Percentiles rank a stretch among this genome's conserved stretches.
Conservation (phyloP, 2,329 filamentous ascomycete species). For the Ophioceras dolichostomum region DNA sequence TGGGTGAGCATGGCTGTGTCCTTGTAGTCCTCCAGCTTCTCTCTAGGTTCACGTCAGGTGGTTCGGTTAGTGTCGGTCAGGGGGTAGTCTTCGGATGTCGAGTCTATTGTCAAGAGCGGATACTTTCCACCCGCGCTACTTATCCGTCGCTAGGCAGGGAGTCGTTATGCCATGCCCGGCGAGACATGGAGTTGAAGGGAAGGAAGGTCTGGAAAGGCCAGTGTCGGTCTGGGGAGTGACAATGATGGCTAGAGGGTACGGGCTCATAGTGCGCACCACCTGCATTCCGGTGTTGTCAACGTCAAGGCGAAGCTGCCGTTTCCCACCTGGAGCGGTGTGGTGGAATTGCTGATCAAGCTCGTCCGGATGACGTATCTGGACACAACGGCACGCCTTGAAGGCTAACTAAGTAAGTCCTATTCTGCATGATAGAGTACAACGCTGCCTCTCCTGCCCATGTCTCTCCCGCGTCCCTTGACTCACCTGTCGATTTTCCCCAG, state of each 20-base stretch:
- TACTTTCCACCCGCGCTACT: too few species aligned
- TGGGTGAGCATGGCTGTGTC: constrained; percentile 20
- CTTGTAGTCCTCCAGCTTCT: constrained; percentile 17
- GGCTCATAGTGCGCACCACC: not conserved
- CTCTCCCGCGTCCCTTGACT: not conserved
- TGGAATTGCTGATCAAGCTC: constrained; percentile 6
- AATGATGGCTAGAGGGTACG: not conserved
- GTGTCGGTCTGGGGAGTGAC: not conserved
- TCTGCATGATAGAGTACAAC: not conserved
- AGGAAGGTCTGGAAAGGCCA: constrained; percentile 12
- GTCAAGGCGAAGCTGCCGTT: constrained; percentile 34
- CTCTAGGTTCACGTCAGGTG: constrained; percentile 8
- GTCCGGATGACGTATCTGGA: not conserved
- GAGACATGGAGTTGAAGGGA: constrained; percentile 19
- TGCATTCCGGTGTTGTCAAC: constrained; percentile 29
- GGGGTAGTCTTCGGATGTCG: too few species aligned
- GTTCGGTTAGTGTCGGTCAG: too few species aligned
- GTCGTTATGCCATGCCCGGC: constrained; percentile 21
- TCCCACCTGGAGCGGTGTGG: constrained; percentile 24
- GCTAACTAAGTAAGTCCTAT: not conserved
- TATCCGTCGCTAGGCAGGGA: constrained; percentile 24
- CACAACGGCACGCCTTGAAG: not conserved
- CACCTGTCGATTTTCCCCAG: not conserved
- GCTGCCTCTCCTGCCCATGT: not conserved
- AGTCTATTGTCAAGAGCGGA: too few species aligned